Base-by-base conservation (phyloP, 345 rosid species). In the Durio zibethinus region DNA sequence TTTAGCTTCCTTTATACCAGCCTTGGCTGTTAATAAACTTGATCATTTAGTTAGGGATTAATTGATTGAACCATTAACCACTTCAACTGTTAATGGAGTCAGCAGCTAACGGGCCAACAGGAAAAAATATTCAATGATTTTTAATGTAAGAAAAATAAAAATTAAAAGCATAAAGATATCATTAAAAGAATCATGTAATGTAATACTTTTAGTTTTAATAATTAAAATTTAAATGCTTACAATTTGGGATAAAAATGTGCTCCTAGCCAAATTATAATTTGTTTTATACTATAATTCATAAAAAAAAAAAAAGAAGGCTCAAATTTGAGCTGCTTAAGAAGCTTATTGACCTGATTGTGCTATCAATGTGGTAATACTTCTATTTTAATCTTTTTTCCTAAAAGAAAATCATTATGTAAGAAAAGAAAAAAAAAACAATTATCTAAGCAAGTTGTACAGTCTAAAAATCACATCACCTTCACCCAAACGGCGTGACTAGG, bases 401-500 rank as follows among this genome's bases (percentile, higher is more conserved):
- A 35, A 16, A 35, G 10, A 35, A 21, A 14, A 60, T 45, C 71
- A 35, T 72, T 4, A 71, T 59, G 35, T 53, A 50, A 31, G 4
- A 29, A 25, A 29, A 8, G 43, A 38, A 33, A 68, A 50, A 43
- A 29, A 29, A 10, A 29, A 48, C 1, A 33, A 1, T 33, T 27
- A 47, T 70, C 21, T 27, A 8, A 47, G 23, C n/a, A 42, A 47
- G 27, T 36, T 70, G 59, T 70, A 67, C 72, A 23, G 0, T 21
- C 18, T 33, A 7, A 56, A 35, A 23, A 56, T 74, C 66, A 77
- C 35, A 50, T 18, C 53, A 90, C 77, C 81, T 78, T 83, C 42
- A 85, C 73, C 93, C 94, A 90, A 47, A 86, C 78, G n/a, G 85
- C 88, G 7, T 38, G 79, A 79, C 94, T 82, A 14, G 94, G 91